Conservation (phyloP, 129 eudicot species). For the Artemisia tridentata region DNA sequence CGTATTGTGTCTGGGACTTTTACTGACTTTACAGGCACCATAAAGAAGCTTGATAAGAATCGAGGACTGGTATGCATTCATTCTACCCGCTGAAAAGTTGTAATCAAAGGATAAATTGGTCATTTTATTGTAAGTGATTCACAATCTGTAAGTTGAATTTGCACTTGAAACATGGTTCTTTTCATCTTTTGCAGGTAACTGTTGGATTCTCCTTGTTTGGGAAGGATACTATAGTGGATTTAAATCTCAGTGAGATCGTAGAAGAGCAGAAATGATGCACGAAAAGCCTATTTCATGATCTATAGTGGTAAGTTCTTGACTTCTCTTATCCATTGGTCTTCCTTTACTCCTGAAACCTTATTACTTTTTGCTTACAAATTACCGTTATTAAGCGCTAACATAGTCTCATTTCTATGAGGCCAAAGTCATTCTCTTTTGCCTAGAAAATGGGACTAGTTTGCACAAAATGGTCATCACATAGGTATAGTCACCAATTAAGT, state of each 20-base stretch:
- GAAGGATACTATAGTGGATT: slow-evolving; percentile 77
- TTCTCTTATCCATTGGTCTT: not conserved
- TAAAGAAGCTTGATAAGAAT: slow-evolving; percentile 65
- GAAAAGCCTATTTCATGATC: not conserved
- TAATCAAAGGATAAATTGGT: not conserved
- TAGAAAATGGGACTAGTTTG: too few species aligned
- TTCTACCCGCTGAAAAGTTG: not conserved
- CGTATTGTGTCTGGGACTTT: slow-evolving; percentile 71
- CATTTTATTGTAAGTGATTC: too few species aligned
- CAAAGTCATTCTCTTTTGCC: too few species aligned
- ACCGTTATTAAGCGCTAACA: too few species aligned
- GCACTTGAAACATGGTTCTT: too few species aligned
- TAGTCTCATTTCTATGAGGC: too few species aligned
- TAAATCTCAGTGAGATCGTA: slow-evolving; percentile 52
- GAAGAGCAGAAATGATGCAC: slow-evolving; percentile 40
- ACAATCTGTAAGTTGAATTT: too few species aligned
- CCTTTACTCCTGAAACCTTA: not conserved
- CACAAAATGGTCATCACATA: too few species aligned
- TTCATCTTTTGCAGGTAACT: slow-evolving; percentile 76
- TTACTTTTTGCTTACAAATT: not conserved
- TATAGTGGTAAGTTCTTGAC: slow-evolving; percentile 29
- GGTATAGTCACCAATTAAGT: too few species aligned
- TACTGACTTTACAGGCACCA: slow-evolving; percentile 42
- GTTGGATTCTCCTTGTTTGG: slow-evolving; percentile 76
- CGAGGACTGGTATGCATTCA: slow-evolving; percentile 55